Base-by-base conservation (phyloP, 208 protist genomes). In the Crithidia bombi region DNA sequence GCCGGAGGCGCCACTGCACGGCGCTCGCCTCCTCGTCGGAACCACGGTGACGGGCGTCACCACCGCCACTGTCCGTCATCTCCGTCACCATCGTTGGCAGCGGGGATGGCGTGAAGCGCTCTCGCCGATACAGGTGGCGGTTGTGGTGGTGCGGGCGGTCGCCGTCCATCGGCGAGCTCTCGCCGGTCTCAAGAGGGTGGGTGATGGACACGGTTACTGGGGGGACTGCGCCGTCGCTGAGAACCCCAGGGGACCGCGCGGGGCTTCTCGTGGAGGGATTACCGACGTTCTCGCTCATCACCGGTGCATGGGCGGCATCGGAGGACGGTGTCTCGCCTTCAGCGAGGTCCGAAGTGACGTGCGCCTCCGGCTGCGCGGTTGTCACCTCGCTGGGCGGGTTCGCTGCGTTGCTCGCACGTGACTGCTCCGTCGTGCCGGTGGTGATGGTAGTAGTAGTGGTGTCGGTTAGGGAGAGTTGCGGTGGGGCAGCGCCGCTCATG, bases 81-180 rank as follows among this genome's bases (percentile, higher is more conserved):
- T 14, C 51, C 52, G 19, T 21, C 19, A 14, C 25, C 25, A 26
- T 47, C 21, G 21, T 33, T 6, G 46, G 23, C 23, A 41, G 52
- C 26, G 66, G 32, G 21, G 50, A 46, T 32, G 68, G 47, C 14
- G 33, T 55, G 28, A 35, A 41, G 33, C 39, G 28, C 38, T 14
- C 44, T 7, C 23, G 57, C 41, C 5, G 3, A 23, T 19, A 2
- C 17, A 62, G 51, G 10, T 57, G 30, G 11, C 2, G 65, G 9
- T 54, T 55, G 25, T 44, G 56, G 12, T 72, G 65, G 43, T 12
- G 44, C 35, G 23, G 66, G 21, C 46, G 17, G 5, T 51, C 28
- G 41, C 41, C 39, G 17, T 64, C 57, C 1, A 14, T n/a, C 17
- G 19, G 9, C 9, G 14, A 36, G 21, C 28, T 38, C 57, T 43